Evolutionary conservation across 1,284 basidiomycete species (phyloP).

Genomic region (Calocybe gambosa): DNA sequence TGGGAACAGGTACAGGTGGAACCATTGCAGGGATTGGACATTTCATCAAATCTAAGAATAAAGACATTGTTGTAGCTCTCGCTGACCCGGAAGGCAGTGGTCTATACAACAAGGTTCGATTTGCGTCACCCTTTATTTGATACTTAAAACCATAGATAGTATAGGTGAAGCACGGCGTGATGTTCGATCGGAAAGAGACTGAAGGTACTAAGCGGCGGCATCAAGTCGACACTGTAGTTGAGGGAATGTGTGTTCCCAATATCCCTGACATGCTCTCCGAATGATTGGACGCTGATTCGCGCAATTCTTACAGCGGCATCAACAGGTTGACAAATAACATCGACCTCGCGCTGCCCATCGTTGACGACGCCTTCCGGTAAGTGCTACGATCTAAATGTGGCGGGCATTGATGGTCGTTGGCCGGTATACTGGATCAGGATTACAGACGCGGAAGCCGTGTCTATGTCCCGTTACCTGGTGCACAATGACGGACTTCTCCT

Average conservation of each 20-base stretch:
- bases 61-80: constrained; percentile 66
- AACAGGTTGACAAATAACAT: constrained; percentile 87
- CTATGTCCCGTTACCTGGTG: constrained; percentile 89
- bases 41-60: constrained; percentile 70
- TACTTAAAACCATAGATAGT: not conserved
- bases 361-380: constrained; percentile 86
- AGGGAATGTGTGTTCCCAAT: constrained; percentile 62
- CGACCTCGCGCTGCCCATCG: constrained; percentile 69
- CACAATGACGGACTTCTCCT: constrained; percentile 90
- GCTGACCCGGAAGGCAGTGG: constrained; percentile 95
- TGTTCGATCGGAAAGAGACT: constrained; percentile 88
- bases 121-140: not conserved
- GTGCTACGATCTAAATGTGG: not conserved
- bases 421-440: constrained; percentile 62
- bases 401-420: not conserved
- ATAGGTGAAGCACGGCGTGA: constrained; percentile 85
- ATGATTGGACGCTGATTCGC: constrained; percentile 4
- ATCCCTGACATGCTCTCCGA: not conserved
- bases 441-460: constrained; percentile 85
- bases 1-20: constrained; percentile 76
- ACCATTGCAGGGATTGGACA: constrained; percentile 85
- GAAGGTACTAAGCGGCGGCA: constrained; percentile 94
- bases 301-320: constrained; percentile 66
- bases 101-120: constrained; percentile 83
- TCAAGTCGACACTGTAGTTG: constrained; percentile 90